Evolutionary conservation across 192 early-diverging fungal species (phyloP), one percentile per base, ranked within the genome.

Genomic region (Spinellus fusiger): DNA sequence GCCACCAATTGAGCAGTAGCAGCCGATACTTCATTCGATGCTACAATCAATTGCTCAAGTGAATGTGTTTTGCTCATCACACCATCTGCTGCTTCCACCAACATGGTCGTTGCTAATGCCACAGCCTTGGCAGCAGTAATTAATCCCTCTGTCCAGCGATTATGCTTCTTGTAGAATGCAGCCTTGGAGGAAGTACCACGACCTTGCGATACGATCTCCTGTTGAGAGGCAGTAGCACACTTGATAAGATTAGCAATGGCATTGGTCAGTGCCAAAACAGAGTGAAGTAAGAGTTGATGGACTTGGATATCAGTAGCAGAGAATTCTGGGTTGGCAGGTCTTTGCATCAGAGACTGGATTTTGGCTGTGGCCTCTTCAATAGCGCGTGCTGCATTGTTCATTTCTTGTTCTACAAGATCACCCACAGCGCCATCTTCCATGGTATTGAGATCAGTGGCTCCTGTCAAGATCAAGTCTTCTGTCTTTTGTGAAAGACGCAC

Each of bases 111-210:
- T 8, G 94, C 94, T n/a, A 89, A 49, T 0, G 96, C 93, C 13
- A 99, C 93, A 0, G 94, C 82, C 71, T 96, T 92, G 15, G 96
- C 96, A 0, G 96, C 96, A 5, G 91, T 93, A 59, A 99, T 95
- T 16, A 99, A 81, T 23, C 96, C 96, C 70, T 99, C 96, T 4
- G 95, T 99, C 96, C 96, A 99, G 59, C 94, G 90, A 82, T 99
- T 96, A 81, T 99, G 93, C 81, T 99, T 99, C 75, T 98, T 98
- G 83, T 99, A 99, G 73, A 98, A 98, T 1, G 90, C 93, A 1
- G 86, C 85, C 54, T 83, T 88, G 12, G 90, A 83, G 40, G 84
- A 85, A 0, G 82, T 69, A 4, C 92, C 93, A 40, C 89, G 81
- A 20, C 93, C 93, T 70, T 98, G 91, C 0, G 90, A 85, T 5